These are phyloP conservation scores for Annona squamosa DNA, from an alignment of 164 flowering plant genomes.

Conservation along the genomic window DNA sequence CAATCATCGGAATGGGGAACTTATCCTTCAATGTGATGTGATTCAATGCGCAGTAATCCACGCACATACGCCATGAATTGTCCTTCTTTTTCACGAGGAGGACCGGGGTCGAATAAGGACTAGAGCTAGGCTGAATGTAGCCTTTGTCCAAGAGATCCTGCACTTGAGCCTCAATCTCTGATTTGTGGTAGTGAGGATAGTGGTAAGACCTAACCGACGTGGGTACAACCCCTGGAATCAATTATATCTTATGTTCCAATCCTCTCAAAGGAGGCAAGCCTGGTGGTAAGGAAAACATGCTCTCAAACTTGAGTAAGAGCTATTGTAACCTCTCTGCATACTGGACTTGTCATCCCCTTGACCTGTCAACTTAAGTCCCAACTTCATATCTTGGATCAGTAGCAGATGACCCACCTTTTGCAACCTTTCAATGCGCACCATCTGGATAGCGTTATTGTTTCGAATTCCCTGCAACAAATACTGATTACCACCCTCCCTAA, in stretches of 20 bases:
- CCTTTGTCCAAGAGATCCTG: background rate
- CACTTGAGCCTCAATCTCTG: background rate
- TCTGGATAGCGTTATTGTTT: too few species aligned
- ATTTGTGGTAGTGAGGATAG: background rate
- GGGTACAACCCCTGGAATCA: background rate
- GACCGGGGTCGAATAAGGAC: background rate
- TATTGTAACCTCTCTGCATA: too few species aligned
- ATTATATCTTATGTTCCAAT: background rate
- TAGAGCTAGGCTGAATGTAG: background rate
- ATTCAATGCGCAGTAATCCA: background rate
- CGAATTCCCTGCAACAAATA: too few species aligned
- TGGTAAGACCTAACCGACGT: background rate
- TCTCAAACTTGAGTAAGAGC: too few species aligned
- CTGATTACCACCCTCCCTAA: too few species aligned
- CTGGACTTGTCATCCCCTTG: too few species aligned
- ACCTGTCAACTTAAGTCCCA: too few species aligned
- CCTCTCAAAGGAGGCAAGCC: too few species aligned
- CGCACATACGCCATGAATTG: background rate
- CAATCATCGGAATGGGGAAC: background rate
- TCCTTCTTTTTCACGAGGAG: background rate
- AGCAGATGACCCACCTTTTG: too few species aligned
- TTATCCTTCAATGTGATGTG: background rate
- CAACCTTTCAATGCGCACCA: too few species aligned
- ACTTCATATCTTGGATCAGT: too few species aligned
- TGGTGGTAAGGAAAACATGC: too few species aligned